A percentile compares a stretch with the other conserved stretches of the same genome.
phyloP scores from a whole-genome alignment of 371 early-diverging fungal genomes.

The Rhizopus sp. region DNA sequence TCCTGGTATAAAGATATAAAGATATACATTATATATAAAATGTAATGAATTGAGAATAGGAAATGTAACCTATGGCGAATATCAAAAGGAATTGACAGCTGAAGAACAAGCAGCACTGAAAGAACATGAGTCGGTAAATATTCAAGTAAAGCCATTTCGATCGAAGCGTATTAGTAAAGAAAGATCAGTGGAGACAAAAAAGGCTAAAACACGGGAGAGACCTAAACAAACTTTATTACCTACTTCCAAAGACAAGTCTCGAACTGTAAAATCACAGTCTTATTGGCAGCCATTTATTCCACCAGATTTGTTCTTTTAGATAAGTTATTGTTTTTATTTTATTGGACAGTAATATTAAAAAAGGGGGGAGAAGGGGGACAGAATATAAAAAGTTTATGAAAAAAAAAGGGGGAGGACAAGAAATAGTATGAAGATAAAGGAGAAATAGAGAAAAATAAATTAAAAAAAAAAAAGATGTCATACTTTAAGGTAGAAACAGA shows the following conservation, averaged over 20 bases:
- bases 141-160: constrained; percentile 8
- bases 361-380: not conserved
- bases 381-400: constrained; percentile 1
- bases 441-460: constrained; percentile 5
- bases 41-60: constrained; percentile 17
- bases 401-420: constrained; percentile 1
- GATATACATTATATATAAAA: not conserved
- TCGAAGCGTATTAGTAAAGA: constrained; percentile 1
- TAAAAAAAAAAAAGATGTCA: constrained; percentile 1
- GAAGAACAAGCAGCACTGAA: constrained; percentile 29
- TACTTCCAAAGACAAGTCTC: too few species aligned
- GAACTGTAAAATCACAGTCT: too few species aligned
- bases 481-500: constrained; percentile 14
- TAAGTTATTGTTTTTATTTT: not conserved
- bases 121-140: constrained; percentile 16
- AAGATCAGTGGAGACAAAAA: not conserved
- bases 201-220: not conserved
- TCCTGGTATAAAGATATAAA: constrained; percentile 34
- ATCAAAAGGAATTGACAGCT: constrained; percentile 31
- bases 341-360: constrained; percentile 7
- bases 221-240: not conserved
- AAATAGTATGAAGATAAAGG: not conserved
- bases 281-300: constrained; percentile 25
- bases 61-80: constrained; percentile 34
- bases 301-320: constrained; percentile 39